These are phyloP conservation scores for Escovopsis weberi DNA, from an alignment of 2,329 filamentous ascomycete genomes.

Conservation along the genomic window DNA sequence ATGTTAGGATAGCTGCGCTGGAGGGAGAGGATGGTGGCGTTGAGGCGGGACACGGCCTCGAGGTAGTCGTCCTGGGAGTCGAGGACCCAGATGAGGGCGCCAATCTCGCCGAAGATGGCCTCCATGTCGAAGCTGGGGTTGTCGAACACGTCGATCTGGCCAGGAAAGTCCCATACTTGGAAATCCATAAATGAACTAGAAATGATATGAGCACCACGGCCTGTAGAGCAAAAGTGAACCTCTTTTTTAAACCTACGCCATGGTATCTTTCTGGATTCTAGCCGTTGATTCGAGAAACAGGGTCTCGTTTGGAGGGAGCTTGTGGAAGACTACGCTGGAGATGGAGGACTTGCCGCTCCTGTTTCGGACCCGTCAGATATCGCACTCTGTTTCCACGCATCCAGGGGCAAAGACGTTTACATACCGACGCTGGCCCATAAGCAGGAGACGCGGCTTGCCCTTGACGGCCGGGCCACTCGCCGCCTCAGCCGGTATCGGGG, in stretches of 20 bases:
- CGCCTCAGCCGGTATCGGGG: constrained; percentile 28
- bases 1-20: constrained; percentile 83
- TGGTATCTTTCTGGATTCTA: constrained; percentile 83
- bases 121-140: constrained; percentile 83
- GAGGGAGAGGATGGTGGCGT: constrained; percentile 76
- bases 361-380: not conserved
- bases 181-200: constrained; percentile 95
- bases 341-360: constrained; percentile 98
- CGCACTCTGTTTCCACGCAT: not conserved
- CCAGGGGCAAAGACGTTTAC: constrained; percentile 9
- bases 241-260: constrained; percentile 52
- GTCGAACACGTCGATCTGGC: constrained; percentile 79
- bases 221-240: constrained; percentile 7
- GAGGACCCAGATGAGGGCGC: constrained; percentile 94
- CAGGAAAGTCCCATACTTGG: constrained; percentile 94
- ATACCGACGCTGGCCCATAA: constrained; percentile 93
- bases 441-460: constrained; percentile 67
- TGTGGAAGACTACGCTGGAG: constrained; percentile 97
- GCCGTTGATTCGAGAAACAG: constrained; percentile 92
- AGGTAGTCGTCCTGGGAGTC: constrained; percentile 97
- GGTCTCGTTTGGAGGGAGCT: constrained; percentile 89
- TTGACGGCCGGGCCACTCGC: constrained; percentile 34
- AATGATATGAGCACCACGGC: constrained; percentile 2
- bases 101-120: constrained; percentile 85
- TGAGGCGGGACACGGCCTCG: constrained; percentile 75